Evolutionary conservation across 2,329 filamentous ascomycete genomes (phyloP), one percentile per base, ranked within the genome.

Genomic region (Fusarium guadeloupense): DNA sequence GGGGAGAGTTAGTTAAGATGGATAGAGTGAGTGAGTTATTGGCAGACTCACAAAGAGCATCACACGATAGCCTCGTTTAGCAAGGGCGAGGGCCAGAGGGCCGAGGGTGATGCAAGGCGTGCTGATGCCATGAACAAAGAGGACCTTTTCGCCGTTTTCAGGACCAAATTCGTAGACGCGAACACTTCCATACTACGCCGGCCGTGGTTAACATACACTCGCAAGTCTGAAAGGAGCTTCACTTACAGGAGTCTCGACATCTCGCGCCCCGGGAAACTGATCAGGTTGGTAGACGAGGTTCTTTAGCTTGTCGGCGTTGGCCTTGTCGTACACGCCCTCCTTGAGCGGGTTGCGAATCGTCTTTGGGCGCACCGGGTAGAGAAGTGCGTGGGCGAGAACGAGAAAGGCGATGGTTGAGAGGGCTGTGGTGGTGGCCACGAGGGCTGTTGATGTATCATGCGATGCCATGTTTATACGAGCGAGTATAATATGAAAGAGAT

Each of bases 91-190:
- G 23, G 91, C 90, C 28, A 96, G 75, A 38, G 83, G 83, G 21
- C 83, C 83, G 14, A 95, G 80, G 2, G 90, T 88, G 67, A 93
- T 84, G 73, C 89, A 92, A 0, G 92, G 89, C 0, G 91, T 96
- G 58, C 88, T 92, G 71, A 96, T 94, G 38, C 92, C 92, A 72
- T 96, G 92, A 9, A 96, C 81, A 28, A 96, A 81, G 14, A 96
- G 75, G 5, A 95, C 87, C 69, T 90, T 93, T 39, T 84, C 82
- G 8, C 92, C 92, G 48, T 85, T 75, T 44, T 87, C 82, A 1
- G 91, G 89, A 2, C 92, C 92, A 77, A 89, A 96, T 78, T 96
- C 92, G 72, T 95, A 95, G 19, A 91, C 89, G 31, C 90, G 81
- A 49, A 93, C 87, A 28, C 81, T 86, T 43, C 92, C 92, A 72